Evolutionary conservation across 1,284 basidiomycete species (phyloP).

Genomic region (Abortiporus biennis): DNA sequence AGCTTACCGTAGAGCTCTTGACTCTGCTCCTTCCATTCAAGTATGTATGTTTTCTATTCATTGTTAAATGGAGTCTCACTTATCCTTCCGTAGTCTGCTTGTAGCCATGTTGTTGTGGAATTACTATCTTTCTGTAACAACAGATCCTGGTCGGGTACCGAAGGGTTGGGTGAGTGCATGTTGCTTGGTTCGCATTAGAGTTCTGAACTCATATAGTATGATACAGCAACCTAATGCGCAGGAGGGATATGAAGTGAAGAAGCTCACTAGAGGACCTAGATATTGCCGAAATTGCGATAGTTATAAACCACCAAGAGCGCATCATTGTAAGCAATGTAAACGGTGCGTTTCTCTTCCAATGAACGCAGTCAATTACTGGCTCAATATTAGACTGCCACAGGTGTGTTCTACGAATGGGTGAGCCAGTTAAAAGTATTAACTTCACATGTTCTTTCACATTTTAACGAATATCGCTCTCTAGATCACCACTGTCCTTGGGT

Average conservation of each 20-base stretch:
- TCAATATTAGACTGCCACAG: constrained; percentile 28
- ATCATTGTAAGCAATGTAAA: constrained; percentile 87
- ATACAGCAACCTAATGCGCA: constrained; percentile 63
- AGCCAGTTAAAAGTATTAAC: constrained; percentile 1
- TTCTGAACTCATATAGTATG: constrained; percentile 32
- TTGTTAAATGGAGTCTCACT: neutral
- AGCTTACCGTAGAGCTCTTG: constrained; percentile 65
- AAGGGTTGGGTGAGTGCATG: constrained; percentile 61
- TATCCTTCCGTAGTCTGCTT: constrained; percentile 46
- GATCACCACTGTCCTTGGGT: constrained; percentile 94
- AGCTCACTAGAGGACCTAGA: constrained; percentile 70
- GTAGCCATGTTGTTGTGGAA: constrained; percentile 82
- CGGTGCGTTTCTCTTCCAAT: constrained; percentile 40
- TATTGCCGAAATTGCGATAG: constrained; percentile 77
- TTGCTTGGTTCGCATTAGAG: constrained; percentile 1
- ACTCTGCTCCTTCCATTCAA: constrained; percentile 84
- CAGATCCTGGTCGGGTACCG: constrained; percentile 84
- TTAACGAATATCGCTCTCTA: constrained; percentile 22
- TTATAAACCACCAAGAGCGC: constrained; percentile 74
- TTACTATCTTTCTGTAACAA: constrained; percentile 76
- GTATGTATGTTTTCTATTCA: constrained; percentile 51
- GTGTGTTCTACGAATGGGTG: constrained; percentile 81
- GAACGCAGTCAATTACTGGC: neutral
- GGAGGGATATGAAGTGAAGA: constrained; percentile 85
- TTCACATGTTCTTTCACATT: constrained; percentile 8